phyloP scores from a whole-genome alignment of 495 filamentous ascomycete genomes.

The Talaromyces wortmannii region DNA sequence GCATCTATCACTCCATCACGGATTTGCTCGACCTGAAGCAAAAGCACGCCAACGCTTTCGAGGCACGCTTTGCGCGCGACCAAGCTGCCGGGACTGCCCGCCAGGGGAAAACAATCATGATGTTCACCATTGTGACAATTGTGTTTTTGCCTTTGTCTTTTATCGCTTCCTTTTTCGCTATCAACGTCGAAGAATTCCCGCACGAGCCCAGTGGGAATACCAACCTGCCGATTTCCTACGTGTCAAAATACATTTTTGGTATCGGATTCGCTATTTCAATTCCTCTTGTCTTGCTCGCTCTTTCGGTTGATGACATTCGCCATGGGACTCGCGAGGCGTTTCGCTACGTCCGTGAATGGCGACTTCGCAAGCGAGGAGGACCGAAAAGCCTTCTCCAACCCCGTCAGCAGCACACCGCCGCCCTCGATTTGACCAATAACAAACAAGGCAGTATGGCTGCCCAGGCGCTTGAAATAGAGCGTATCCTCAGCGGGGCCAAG shows the following conservation, averaged over 20 bases:
- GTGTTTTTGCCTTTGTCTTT: constrained; percentile 63
- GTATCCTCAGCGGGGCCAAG: constrained; percentile 19
- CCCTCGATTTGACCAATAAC: background rate
- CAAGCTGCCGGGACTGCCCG: constrained; percentile 56
- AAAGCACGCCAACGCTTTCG: constrained; percentile 66
- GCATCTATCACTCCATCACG: constrained; percentile 56
- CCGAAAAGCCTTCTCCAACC: background rate
- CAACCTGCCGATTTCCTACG: constrained; percentile 45
- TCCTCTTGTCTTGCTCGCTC: constrained; percentile 51
- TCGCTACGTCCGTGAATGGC: constrained; percentile 19
- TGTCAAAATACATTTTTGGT: constrained; percentile 59
- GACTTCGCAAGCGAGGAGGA: constrained; percentile 4
- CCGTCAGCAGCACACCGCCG: background rate
- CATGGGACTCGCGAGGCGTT: constrained; percentile 23
- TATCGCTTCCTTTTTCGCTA: constrained; percentile 61
- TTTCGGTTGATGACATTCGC: constrained; percentile 51
- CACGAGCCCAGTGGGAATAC: constrained; percentile 16
- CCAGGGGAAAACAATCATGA: constrained; percentile 69
- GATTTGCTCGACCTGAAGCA: constrained; percentile 56
- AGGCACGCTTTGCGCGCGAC: constrained; percentile 61
- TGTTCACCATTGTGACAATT: constrained; percentile 69
- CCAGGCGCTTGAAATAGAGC: constrained; percentile 22
- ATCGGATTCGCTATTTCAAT: constrained; percentile 61
- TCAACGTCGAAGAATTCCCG: constrained; percentile 53
- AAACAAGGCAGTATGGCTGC: background rate